A percentile compares a stretch with the other conserved stretches of the same genome.
phyloP scores from a whole-genome alignment of 768 basidiomycete genomes.

The Lactifluus pinguis region DNA sequence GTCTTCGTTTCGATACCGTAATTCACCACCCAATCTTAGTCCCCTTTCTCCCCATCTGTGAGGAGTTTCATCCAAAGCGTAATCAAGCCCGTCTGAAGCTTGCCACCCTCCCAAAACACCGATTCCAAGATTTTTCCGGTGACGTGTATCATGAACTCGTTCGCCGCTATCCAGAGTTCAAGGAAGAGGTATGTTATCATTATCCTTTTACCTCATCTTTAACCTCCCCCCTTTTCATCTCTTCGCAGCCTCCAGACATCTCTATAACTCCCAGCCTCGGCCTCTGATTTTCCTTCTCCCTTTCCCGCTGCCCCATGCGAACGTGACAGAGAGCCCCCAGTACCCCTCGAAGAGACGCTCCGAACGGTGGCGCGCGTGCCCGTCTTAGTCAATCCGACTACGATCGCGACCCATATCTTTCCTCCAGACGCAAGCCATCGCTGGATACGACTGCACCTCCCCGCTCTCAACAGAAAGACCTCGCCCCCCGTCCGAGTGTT shows the following conservation, averaged over 20 bases:
- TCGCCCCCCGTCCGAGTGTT: no score
- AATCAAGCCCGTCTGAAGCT: slow-evolving; percentile 44
- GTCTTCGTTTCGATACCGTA: background rate
- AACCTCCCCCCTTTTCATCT: slow-evolving; percentile 13
- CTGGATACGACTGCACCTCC: slow-evolving; percentile 33
- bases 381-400: slow-evolving; percentile 31
- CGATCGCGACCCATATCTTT: slow-evolving; percentile 14
- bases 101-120: slow-evolving; percentile 77
- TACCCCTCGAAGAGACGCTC: slow-evolving; percentile 10
- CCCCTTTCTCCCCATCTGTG: slow-evolving; percentile 81
- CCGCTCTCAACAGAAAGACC: slow-evolving; percentile 34
- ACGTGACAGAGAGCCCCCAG: slow-evolving; percentile 15
- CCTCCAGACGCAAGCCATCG: slow-evolving; percentile 45
- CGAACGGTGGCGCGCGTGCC: slow-evolving; percentile 2
- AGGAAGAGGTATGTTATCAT: slow-evolving; percentile 57
- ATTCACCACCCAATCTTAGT: slow-evolving; percentile 33
- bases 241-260: slow-evolving; percentile 23
- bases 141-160: slow-evolving; percentile 93
- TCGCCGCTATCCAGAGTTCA: slow-evolving; percentile 91
- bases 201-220: background rate
- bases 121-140: slow-evolving; percentile 90
- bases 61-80: slow-evolving; percentile 91
- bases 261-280: no score
- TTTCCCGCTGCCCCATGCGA: slow-evolving; percentile 37
- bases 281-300: slow-evolving; percentile 51